Conservation (phyloP, 805 yeast genomes). For the Yarrowia sp. region DNA sequence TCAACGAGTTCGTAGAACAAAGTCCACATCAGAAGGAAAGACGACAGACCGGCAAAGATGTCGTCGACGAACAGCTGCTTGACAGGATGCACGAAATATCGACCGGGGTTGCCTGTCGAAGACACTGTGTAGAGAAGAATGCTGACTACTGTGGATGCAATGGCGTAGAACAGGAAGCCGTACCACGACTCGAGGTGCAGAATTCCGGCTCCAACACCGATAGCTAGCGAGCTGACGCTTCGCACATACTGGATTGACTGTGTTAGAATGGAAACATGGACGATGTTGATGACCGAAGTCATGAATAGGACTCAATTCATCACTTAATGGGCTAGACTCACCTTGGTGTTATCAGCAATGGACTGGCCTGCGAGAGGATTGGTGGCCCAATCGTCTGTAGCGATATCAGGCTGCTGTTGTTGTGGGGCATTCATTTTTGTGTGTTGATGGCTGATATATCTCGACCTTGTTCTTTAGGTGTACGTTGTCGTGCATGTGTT, state of each 20-base stretch:
- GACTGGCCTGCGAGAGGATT: slow-evolving; percentile 25
- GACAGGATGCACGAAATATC: slow-evolving; percentile 54
- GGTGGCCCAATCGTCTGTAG: slow-evolving; percentile 33
- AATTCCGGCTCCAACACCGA: slow-evolving; percentile 64
- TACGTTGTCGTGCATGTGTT: slow-evolving; percentile 5
- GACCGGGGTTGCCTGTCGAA: slow-evolving; percentile 50
- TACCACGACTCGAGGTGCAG: slow-evolving; percentile 57
- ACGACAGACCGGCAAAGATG: slow-evolving; percentile 58
- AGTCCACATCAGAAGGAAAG: slow-evolving; percentile 67
- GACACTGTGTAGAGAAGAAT: slow-evolving; percentile 50
- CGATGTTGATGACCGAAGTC: too few relatives aligned
- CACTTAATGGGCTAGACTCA: background rate
- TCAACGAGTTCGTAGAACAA: slow-evolving; percentile 58
- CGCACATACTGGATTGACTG: slow-evolving; percentile 48
- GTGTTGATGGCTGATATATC: background rate
- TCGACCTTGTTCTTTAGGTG: background rate
- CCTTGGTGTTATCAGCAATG: slow-evolving; percentile 17
- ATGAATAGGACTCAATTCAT: too few relatives aligned
- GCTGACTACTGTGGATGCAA: slow-evolving; percentile 51
- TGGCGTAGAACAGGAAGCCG: slow-evolving; percentile 58
- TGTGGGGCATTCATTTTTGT: slow-evolving; percentile 15
- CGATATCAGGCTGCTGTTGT: slow-evolving; percentile 14
- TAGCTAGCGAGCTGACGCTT: slow-evolving; percentile 58
- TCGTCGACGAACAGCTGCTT: slow-evolving; percentile 56
- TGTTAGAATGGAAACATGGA: background rate